Conservation (phyloP, 2,329 filamentous ascomycete genomes). For the Ophiostoma perfectum region DNA sequence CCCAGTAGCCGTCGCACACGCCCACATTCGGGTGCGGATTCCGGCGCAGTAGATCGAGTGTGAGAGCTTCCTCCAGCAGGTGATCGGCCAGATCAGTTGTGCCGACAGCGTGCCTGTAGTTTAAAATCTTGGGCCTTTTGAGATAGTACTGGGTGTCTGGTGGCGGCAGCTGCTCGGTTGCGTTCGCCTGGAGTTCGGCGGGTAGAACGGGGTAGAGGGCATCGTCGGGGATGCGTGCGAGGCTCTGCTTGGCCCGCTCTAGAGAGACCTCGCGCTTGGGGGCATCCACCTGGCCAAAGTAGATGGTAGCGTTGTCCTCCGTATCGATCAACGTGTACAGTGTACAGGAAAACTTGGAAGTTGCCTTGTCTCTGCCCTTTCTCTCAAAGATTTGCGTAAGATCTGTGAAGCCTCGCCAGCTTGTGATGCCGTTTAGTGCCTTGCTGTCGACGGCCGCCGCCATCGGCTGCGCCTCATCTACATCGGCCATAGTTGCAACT, state of each 20-base stretch:
- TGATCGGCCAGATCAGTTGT: background rate
- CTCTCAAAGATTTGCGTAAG: background rate
- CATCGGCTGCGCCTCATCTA: background rate
- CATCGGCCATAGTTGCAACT: background rate
- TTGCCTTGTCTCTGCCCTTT: background rate
- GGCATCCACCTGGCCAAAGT: background rate
- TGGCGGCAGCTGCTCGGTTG: background rate
- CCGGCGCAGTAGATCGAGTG: background rate
- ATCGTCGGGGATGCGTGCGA: background rate
- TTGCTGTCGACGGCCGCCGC: background rate
- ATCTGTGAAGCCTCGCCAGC: background rate
- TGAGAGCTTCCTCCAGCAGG: background rate
- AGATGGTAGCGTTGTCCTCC: background rate
- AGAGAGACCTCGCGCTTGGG: background rate
- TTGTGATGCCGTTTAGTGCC: background rate
- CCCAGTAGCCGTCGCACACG: constrained; percentile 7
- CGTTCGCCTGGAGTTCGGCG: background rate
- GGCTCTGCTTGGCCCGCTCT: constrained; percentile 1
- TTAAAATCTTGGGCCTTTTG: background rate
- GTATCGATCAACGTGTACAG: constrained; percentile 3
- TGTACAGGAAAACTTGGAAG: background rate
- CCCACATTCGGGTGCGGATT: constrained; percentile 1
- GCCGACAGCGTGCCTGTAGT: constrained; percentile 3
- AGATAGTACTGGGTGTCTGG: background rate
- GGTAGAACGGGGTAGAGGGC: background rate